Conservation (phyloP, 1,139 yeast genomes). For the Lodderomyces pseudojiufengensis region DNA sequence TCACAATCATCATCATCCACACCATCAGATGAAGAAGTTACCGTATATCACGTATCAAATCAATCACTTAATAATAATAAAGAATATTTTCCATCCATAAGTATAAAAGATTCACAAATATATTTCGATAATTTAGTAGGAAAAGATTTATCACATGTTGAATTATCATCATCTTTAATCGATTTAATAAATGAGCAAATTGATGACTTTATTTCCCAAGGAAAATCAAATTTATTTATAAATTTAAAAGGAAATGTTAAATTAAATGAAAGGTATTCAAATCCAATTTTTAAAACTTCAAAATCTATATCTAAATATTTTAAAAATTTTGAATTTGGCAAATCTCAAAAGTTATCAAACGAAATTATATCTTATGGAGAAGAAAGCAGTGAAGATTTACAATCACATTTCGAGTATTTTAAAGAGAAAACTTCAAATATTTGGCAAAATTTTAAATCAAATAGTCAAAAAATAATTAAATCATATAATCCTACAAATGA, state of each 20-base stretch:
- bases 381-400: neutral
- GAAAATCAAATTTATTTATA: slow-evolving; percentile 33
- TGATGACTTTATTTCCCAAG: slow-evolving; percentile 4
- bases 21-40: no score
- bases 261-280: neutral
- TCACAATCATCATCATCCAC: no score
- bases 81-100: slow-evolving; percentile 3
- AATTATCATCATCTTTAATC: slow-evolving; percentile 24
- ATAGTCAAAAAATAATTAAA: neutral
- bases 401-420: slow-evolving; percentile 22
- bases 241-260: slow-evolving; percentile 34
- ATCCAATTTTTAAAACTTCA: slow-evolving; percentile 2
- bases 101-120: slow-evolving; percentile 10
- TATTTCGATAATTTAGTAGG: slow-evolving; percentile 6
- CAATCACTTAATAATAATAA: no score
- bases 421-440: slow-evolving; percentile 1
- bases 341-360: neutral
- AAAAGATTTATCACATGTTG: slow-evolving; percentile 6
- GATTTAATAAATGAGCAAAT: slow-evolving; percentile 25
- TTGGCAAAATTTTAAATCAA: slow-evolving; percentile 22
- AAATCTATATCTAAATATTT: neutral
- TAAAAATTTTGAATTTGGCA: neutral
- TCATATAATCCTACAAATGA: slow-evolving; percentile 35
- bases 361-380: neutral
- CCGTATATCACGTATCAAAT: no score